A percentile compares a stretch with the other conserved stretches of the same genome.
phyloP scores from a whole-genome alignment of 306 rosid species.

The Parietaria judaica region DNA sequence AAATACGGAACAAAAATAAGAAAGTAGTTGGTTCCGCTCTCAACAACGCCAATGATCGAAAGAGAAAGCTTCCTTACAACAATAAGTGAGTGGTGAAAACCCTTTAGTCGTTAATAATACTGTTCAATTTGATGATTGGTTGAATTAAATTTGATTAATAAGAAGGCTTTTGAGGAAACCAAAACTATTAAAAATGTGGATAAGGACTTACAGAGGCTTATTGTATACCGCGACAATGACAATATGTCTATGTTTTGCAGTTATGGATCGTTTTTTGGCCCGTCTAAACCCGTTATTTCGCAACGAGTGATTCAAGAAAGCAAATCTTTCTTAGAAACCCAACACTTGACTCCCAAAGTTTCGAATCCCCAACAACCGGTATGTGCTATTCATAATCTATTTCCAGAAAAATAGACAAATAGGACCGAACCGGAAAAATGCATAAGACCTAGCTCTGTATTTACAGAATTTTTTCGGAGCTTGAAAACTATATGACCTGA shows the following conservation, averaged over 20 bases:
- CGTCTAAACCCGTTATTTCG: conserved; percentile 76
- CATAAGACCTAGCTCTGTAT: too few relatives aligned
- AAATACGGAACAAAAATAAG: conserved; percentile 45
- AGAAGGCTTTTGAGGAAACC: too few relatives aligned
- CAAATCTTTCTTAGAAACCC: conserved; percentile 70
- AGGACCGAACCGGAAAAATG: too few relatives aligned
- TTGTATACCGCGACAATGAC: too few relatives aligned
- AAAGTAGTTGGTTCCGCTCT: conserved; percentile 36
- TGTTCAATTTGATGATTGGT: neutral
- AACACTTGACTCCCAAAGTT: conserved; percentile 49
- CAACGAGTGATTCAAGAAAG: conserved; percentile 91
- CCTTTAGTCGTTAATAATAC: neutral
- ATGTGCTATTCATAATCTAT: conserved; percentile 18
- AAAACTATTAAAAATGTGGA: too few relatives aligned
- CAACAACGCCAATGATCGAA: conserved; percentile 30
- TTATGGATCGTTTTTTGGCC: conserved; percentile 88
- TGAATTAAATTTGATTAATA: neutral
- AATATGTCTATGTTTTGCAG: conserved; percentile 33
- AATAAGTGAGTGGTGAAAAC: conserved; percentile 56
- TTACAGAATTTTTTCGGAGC: too few relatives aligned
- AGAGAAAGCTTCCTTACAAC: conserved; percentile 40
- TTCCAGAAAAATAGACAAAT: neutral
- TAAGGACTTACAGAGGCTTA: too few relatives aligned
- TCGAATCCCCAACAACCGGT: conserved; percentile 43
- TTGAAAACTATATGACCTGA: too few relatives aligned